Percentiles rank a stretch among this genome's conserved stretches.
Conservation (phyloP, 257 asterid genomes). For the Solanum peruvianum region DNA sequence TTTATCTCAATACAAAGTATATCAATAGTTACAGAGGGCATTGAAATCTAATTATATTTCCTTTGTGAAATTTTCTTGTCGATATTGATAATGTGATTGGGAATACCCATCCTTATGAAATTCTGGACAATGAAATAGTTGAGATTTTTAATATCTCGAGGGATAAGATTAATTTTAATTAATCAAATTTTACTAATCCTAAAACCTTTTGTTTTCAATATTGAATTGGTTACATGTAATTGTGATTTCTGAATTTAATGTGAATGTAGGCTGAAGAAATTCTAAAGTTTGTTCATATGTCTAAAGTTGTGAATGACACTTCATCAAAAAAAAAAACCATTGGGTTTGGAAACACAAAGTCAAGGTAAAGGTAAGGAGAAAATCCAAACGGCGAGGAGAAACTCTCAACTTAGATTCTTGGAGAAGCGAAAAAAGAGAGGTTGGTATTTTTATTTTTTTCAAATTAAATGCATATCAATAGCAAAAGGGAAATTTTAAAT, state of each 20-base stretch:
- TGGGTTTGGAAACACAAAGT: background rate
- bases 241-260: background rate
- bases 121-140: background rate
- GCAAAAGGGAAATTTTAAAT: background rate
- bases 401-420: background rate
- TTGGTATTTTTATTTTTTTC: background rate
- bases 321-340: background rate
- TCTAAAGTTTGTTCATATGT: background rate
- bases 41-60: background rate
- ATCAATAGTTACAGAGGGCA: background rate
- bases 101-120: background rate
- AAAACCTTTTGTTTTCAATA: background rate
- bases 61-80: background rate
- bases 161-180: background rate
- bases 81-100: background rate
- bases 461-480: too few species aligned
- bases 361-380: too few species aligned
- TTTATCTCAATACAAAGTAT: background rate
- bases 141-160: background rate
- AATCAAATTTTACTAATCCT: background rate
- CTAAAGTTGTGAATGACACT: too few species aligned
- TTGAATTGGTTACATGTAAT: background rate
- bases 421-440: background rate
- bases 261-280: background rate
- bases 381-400: background rate